Conservation (phyloP, 768 basidiomycete genomes). For the Lactarius evosmus region DNA sequence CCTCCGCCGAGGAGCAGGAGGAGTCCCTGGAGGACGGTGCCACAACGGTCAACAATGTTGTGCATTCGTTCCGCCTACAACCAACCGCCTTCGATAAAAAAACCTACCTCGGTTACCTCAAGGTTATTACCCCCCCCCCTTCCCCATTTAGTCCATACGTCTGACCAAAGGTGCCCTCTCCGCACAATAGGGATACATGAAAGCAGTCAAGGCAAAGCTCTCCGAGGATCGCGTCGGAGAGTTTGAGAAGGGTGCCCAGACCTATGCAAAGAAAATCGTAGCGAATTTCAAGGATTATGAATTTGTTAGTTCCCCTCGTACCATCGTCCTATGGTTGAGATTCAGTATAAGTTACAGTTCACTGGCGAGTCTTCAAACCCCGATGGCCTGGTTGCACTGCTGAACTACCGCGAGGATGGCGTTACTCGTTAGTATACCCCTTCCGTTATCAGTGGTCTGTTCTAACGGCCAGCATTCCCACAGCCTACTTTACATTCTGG, state of each 20-base stretch:
- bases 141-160: slow-evolving; percentile 8
- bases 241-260: slow-evolving; percentile 80
- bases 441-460: background rate
- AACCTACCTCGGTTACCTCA: slow-evolving; percentile 75
- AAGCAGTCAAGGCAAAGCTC: slow-evolving; percentile 73
- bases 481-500: slow-evolving; percentile 94
- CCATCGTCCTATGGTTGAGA: slow-evolving; percentile 8
- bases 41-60: slow-evolving; percentile 81
- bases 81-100: slow-evolving; percentile 87
- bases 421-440: slow-evolving; percentile 60
- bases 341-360: slow-evolving; percentile 44
- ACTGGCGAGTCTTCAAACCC: slow-evolving; percentile 71
- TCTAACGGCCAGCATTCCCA: slow-evolving; percentile 22
- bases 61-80: slow-evolving; percentile 88
- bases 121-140: slow-evolving; percentile 44
- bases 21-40: slow-evolving; percentile 81
- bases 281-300: slow-evolving; percentile 91
- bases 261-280: slow-evolving; percentile 85
- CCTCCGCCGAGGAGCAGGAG: slow-evolving; percentile 82
- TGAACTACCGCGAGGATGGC: slow-evolving; percentile 92
- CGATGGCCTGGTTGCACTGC: slow-evolving; percentile 92
- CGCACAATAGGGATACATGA: slow-evolving; percentile 80
- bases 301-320: slow-evolving; percentile 57
- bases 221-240: slow-evolving; percentile 53
- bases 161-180: slow-evolving; percentile 7